Evolutionary conservation across 2,329 filamentous ascomycete genomes (phyloP).

Genomic region (Diaporthe vexans): DNA sequence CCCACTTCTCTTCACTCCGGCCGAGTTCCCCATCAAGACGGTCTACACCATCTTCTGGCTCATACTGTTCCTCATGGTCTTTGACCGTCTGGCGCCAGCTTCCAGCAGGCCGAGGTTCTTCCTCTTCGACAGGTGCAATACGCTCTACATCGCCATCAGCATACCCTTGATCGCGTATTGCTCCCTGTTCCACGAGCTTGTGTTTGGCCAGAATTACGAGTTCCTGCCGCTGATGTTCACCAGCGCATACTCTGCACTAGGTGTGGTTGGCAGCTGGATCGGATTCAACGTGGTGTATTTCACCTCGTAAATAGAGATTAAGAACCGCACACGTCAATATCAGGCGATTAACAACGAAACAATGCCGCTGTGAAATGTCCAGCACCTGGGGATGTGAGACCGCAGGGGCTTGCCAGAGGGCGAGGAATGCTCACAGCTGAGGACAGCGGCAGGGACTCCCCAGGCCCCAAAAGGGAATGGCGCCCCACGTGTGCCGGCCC

Average conservation of each 20-base stretch:
- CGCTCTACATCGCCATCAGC: conserved; percentile 89
- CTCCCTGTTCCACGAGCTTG: conserved; percentile 83
- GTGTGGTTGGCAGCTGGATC: conserved; percentile 96
- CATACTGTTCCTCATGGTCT: conserved; percentile 84
- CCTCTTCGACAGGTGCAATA: conserved; percentile 89
- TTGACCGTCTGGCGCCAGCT: conserved; percentile 89
- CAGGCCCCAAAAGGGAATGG: conserved; percentile 6
- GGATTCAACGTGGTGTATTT: conserved; percentile 96
- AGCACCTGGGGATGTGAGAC: background rate
- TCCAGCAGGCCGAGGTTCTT: conserved; percentile 86
- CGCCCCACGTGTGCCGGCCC: conserved; percentile 33
- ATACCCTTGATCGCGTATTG: conserved; percentile 93
- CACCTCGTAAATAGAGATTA: conserved; percentile 57
- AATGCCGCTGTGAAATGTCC: background rate
- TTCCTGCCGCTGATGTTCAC: conserved; percentile 98
- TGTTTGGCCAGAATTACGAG: conserved; percentile 87
- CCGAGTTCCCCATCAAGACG: conserved; percentile 94
- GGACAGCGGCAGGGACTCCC: background rate
- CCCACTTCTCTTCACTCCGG: conserved; percentile 90
- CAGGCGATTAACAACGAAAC: too few species aligned
- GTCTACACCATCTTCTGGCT: conserved; percentile 95
- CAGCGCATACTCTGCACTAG: conserved; percentile 92
- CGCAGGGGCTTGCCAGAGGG: background rate
- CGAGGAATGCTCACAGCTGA: conserved; percentile 9
- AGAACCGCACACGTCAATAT: background rate